Conservation (phyloP, 176 grass and related monocot genomes). For the Zoysia japonica region DNA sequence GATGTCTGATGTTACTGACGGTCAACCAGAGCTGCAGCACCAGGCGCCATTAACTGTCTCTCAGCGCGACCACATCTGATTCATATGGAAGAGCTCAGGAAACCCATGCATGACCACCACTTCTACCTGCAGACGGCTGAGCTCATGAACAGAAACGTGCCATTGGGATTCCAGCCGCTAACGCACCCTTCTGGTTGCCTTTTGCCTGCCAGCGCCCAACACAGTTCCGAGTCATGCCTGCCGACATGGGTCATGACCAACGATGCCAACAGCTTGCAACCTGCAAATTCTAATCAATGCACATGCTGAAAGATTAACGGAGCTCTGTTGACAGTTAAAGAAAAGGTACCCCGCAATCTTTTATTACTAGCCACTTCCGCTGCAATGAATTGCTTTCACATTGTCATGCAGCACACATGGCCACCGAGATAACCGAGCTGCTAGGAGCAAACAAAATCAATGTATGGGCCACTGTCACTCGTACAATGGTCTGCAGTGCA, state of each 20-base stretch:
- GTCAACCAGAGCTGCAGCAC: conserved; percentile 48
- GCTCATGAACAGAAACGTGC: conserved; percentile 50
- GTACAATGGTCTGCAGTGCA: not conserved
- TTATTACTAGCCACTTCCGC: too few relatives aligned
- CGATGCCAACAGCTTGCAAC: too few relatives aligned
- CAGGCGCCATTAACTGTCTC: conserved; percentile 38
- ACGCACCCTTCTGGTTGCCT: conserved; percentile 18
- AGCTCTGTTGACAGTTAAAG: too few relatives aligned
- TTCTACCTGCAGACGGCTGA: conserved; percentile 32
- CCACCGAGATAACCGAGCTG: too few relatives aligned
- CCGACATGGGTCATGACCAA: not conserved
- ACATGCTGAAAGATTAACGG: too few relatives aligned
- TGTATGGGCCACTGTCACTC: not conserved
- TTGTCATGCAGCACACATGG: too few relatives aligned
- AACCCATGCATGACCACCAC: conserved; percentile 21
- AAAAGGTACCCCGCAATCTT: too few relatives aligned
- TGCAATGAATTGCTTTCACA: too few relatives aligned
- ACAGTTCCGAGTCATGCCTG: not conserved
- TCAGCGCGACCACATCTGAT: conserved; percentile 32
- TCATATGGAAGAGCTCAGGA: conserved; percentile 26
- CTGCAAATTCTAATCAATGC: too few relatives aligned
- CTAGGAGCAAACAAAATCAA: too few relatives aligned
- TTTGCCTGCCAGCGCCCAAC: conserved; percentile 32
- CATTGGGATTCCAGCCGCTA: conserved; percentile 24
- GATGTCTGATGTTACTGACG: conserved; percentile 46